phyloP scores from a whole-genome alignment of 1,284 basidiomycete genomes.

The Mycena citricolor region DNA sequence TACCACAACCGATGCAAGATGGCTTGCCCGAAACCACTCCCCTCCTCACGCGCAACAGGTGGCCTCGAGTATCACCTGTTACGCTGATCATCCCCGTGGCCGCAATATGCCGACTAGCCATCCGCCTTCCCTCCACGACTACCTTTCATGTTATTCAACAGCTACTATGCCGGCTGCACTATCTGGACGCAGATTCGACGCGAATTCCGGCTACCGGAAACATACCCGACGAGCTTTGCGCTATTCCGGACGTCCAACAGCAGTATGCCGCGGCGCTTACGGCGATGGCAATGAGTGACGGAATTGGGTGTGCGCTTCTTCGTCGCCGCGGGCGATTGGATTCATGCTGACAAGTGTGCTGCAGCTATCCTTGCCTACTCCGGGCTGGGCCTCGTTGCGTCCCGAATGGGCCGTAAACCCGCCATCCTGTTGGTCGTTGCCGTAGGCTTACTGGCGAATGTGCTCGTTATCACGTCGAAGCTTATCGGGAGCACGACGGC shows the following conservation, averaged over 20 bases:
- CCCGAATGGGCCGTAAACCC: conserved; percentile 32
- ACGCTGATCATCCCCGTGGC: conserved; percentile 30
- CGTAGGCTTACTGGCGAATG: conserved; percentile 19
- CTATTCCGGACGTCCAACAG: conserved; percentile 25
- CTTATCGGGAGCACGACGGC: conserved; percentile 11
- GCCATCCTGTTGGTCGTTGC: conserved; percentile 26
- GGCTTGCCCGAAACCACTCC: too few species aligned
- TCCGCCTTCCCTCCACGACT: conserved; percentile 29
- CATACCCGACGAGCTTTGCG: conserved; percentile 26
- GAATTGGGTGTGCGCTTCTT: conserved; percentile 27
- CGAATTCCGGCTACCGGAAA: conserved; percentile 17
- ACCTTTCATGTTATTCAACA: conserved; percentile 29
- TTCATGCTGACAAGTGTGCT: neutral
- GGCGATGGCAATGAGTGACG: conserved; percentile 15
- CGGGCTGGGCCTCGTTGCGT: conserved; percentile 27
- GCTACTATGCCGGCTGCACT: conserved; percentile 30
- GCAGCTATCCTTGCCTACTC: conserved; percentile 26
- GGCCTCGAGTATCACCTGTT: conserved; percentile 15
- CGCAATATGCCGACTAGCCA: conserved; percentile 27
- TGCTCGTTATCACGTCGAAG: conserved; percentile 26
- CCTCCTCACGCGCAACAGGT: too few species aligned
- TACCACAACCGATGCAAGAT: too few species aligned
- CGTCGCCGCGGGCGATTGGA: neutral
- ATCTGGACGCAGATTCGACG: conserved; percentile 20
- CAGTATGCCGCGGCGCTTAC: conserved; percentile 26